A percentile compares a stretch with the other conserved stretches of the same genome.
Conservation (phyloP, 352 stramenopile genomes). For the Phytopythium montanum region DNA sequence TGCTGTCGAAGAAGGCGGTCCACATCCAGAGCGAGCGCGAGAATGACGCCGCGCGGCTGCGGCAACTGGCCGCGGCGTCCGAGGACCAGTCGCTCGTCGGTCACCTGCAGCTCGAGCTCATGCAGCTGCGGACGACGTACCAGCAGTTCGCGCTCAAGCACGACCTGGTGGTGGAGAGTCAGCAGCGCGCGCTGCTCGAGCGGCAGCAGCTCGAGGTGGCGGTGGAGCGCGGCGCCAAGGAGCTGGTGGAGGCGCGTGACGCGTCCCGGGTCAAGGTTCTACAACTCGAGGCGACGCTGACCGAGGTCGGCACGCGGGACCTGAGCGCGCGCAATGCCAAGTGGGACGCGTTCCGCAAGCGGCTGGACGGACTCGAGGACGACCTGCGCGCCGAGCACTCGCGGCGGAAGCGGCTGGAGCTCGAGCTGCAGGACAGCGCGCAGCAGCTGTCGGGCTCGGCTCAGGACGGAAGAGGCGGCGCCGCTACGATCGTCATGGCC, state of each 20-base stretch:
- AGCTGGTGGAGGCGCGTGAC: slow-evolving; percentile 30
- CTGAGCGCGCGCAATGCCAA: slow-evolving; percentile 53
- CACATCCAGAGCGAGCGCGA: slow-evolving; percentile 60
- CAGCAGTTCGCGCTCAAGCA: slow-evolving; percentile 79
- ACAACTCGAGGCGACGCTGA: slow-evolving; percentile 44
- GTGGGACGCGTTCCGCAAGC: slow-evolving; percentile 69
- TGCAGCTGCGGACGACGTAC: slow-evolving; percentile 84
- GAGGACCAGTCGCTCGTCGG: slow-evolving; percentile 92
- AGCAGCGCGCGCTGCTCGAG: slow-evolving; percentile 51
- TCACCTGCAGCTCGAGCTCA: slow-evolving; percentile 85
- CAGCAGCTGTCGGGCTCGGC: background rate
- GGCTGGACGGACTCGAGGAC: slow-evolving; percentile 60
- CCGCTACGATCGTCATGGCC: slow-evolving; percentile 15
- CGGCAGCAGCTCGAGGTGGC: slow-evolving; percentile 58
- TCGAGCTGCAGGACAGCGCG: slow-evolving; percentile 54
- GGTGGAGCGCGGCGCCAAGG: slow-evolving; percentile 39
- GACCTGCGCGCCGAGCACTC: slow-evolving; percentile 54
- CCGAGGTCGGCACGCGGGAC: slow-evolving; percentile 54
- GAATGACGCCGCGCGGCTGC: slow-evolving; percentile 10
- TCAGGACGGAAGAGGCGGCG: slow-evolving; percentile 14
- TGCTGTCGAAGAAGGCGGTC: slow-evolving; percentile 41
- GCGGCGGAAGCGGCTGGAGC: slow-evolving; percentile 50
- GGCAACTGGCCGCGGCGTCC: slow-evolving; percentile 67
- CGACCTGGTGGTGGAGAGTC: slow-evolving; percentile 39
- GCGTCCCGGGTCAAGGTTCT: slow-evolving; percentile 28